Evolutionary conservation across 169 alveolate species (phyloP).

Genomic region (Plasmodium knowlesi): DNA sequence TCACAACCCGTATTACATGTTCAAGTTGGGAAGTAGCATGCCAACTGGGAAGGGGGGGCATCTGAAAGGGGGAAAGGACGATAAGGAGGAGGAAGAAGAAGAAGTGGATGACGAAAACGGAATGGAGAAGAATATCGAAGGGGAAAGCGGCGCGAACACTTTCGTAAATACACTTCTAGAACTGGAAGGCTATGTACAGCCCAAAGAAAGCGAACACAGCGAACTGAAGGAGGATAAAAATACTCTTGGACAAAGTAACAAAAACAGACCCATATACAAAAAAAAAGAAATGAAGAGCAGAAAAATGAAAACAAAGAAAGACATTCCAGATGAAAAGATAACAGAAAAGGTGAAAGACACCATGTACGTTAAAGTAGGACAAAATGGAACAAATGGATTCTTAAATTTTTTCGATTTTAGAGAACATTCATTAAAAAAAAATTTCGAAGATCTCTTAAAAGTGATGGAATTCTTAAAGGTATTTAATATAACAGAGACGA

Average conservation of each 20-base stretch:
- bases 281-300: constrained; percentile 35
- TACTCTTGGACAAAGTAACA: not conserved
- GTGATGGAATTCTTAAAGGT: constrained; percentile 29
- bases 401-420: constrained; percentile 61
- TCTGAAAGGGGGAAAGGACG: not conserved
- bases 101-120: not conserved
- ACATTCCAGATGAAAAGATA: not conserved
- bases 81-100: not conserved
- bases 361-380: constrained; percentile 52
- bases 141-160: not conserved
- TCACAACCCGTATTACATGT: constrained; percentile 47
- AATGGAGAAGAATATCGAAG: not conserved
- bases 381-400: constrained; percentile 42
- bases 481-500: constrained; percentile 26
- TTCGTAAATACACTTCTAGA: not conserved
- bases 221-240: not conserved
- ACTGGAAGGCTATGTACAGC: not conserved
- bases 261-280: constrained; percentile 25
- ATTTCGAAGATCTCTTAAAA: constrained; percentile 7
- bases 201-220: not conserved
- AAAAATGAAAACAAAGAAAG: constrained; percentile 44
- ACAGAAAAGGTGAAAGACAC: constrained; percentile 3
- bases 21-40: not conserved
- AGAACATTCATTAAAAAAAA: constrained; percentile 5
- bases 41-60: not conserved